Conservation (phyloP, 371 early-diverging fungal genomes). For the Apophysomyces variabilis region DNA sequence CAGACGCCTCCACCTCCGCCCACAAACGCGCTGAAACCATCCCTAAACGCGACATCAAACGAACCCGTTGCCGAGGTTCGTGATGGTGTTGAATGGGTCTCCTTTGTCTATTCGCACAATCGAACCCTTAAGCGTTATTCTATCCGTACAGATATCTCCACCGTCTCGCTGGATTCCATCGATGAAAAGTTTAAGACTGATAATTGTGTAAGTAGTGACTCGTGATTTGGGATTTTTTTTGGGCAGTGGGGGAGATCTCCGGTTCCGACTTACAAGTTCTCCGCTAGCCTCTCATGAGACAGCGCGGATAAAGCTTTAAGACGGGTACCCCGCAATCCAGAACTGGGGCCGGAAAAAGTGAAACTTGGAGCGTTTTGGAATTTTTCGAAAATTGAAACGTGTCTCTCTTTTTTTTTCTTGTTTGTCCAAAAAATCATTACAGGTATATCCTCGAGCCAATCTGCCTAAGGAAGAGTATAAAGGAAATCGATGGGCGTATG, state of each 20-base stretch:
- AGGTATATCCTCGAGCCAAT: slow-evolving; percentile 74
- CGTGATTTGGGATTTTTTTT: slow-evolving; percentile 13
- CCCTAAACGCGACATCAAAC: slow-evolving; percentile 26
- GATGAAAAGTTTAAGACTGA: slow-evolving; percentile 75
- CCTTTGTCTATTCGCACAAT: slow-evolving; percentile 71
- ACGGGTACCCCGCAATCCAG: slow-evolving; percentile 11
- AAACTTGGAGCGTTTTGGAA: slow-evolving; percentile 3
- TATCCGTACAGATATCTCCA: slow-evolving; percentile 82
- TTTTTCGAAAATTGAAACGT: background rate
- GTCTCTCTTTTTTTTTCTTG: slow-evolving; percentile 2
- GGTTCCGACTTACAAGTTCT: slow-evolving; percentile 11
- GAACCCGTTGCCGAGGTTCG: slow-evolving; percentile 51
- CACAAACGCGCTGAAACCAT: slow-evolving; percentile 8
- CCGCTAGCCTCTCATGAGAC: slow-evolving; percentile 11
- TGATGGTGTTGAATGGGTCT: slow-evolving; percentile 73
- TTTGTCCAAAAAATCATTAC: background rate
- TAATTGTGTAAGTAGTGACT: slow-evolving; percentile 70
- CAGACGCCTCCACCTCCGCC: slow-evolving; percentile 15
- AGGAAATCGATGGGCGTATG: slow-evolving; percentile 95
- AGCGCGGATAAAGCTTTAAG: slow-evolving; percentile 12
- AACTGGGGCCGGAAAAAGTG: slow-evolving; percentile 7
- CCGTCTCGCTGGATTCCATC: slow-evolving; percentile 60
- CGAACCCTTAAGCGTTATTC: slow-evolving; percentile 68
- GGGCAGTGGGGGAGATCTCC: background rate
- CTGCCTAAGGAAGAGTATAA: slow-evolving; percentile 70